These are phyloP conservation scores for Tylopilus sp. DNA, from an alignment of 1,284 basidiomycete species.

Conservation along the genomic window DNA sequence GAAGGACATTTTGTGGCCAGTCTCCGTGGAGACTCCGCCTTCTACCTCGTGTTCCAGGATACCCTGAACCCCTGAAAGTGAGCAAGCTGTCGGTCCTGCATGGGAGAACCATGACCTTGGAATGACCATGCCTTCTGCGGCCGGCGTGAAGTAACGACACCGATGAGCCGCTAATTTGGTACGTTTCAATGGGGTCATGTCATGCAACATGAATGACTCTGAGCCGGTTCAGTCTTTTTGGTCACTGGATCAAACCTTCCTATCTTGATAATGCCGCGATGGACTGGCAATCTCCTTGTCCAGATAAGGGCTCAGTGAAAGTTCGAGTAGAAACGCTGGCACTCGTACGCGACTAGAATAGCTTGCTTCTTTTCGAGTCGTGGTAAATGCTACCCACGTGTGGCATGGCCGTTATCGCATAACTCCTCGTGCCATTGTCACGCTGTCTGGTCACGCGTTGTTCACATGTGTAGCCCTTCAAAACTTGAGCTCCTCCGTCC, in stretches of 20 bases:
- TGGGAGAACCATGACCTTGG: constrained; percentile 5
- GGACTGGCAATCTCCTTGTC: constrained; percentile 12
- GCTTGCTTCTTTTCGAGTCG: background rate
- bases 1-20: background rate
- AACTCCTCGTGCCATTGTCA: background rate
- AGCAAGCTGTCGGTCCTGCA: constrained; percentile 12
- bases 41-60: background rate
- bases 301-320: background rate
- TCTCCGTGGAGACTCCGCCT: background rate
- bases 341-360: background rate
- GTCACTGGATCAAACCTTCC: constrained; percentile 11
- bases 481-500: background rate
- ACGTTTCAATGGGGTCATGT: background rate
- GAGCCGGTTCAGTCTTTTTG: constrained; percentile 4
- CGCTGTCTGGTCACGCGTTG: background rate
- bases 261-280: constrained; percentile 10
- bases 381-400: background rate
- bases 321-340: background rate
- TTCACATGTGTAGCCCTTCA: background rate
- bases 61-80: background rate
- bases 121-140: constrained; percentile 1
- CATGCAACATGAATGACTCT: constrained; percentile 10
- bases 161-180: constrained; percentile 3
- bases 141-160: constrained; percentile 2
- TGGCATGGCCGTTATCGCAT: no score